Evolutionary conservation across 2,329 filamentous ascomycete genomes (phyloP), one percentile per base, ranked within the genome.

Genomic region (Madurella fahalii): DNA sequence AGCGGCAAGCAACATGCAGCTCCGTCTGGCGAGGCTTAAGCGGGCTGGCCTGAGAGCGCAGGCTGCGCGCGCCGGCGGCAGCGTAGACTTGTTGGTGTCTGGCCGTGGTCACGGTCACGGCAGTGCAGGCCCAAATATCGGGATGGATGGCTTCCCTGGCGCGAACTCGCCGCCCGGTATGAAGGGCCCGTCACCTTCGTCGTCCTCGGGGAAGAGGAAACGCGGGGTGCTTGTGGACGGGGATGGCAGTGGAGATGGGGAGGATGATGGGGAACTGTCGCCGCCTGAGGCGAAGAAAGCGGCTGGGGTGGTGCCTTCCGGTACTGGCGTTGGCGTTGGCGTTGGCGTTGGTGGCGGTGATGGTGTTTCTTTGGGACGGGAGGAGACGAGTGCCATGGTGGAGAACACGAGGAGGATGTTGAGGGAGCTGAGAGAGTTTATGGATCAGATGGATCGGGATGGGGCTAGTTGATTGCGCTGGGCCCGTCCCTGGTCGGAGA

Each of bases 361-460:
- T 37, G 20, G 15, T 32, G 45, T 13, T 20, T 46, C 42, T 12
- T 15, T 37, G 8, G 54, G 50, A 5, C 53, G 52, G 50, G 50
- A 54, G 39, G 58, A 62, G 49, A 62, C 59, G 40, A 50, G 30
- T 13, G 56, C 56, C n/a, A 61, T 60, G 56, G 59, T 64, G 52
- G 58, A 57, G 56, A 51, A 61, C 17, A 61, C 59, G 34, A 56
- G 57, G 56, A 50, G 57, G 41, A 65, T 65, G 63, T 25, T 65
- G 45, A 53, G 58, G 47, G 64, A 65, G 55, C 31, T 64, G 54
- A 60, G 57, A 40, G 61, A 64, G 55, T 56, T 49, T 9, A 63
- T 65, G 63, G 64, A 65, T 40, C 50, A 45, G 53, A 40, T 59
- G 56, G 62, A 64, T 37, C 48, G 51, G 44, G 59, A 64, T 9